These are phyloP conservation scores for Tylopilus sp. DNA, from an alignment of 768 basidiomycete genomes.

Conservation along the genomic window DNA sequence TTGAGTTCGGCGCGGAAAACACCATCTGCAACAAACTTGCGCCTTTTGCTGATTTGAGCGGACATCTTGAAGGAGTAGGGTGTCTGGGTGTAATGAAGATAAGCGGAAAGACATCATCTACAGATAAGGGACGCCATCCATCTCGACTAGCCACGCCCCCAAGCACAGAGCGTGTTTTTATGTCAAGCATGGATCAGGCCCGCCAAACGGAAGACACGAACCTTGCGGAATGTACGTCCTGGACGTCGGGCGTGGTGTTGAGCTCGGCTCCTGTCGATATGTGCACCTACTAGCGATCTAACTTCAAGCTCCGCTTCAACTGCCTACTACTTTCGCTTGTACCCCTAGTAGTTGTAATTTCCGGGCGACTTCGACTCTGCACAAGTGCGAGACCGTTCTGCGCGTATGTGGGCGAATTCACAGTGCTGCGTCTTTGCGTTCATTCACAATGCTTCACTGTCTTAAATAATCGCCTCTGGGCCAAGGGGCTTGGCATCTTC, in stretches of 20 bases:
- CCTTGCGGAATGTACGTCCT: conserved; percentile 22
- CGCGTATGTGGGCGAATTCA: too few relatives aligned
- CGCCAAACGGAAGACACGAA: conserved; percentile 13
- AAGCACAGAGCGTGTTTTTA: not conserved
- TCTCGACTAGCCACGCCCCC: conserved; percentile 3
- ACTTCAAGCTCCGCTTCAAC: conserved; percentile 25
- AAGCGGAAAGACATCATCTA: conserved; percentile 21
- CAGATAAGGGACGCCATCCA: conserved; percentile 18
- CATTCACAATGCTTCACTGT: not conserved
- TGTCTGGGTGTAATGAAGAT: conserved; percentile 19
- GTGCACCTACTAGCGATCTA: conserved; percentile 6
- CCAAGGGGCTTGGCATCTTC: not conserved
- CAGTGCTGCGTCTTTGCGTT: not conserved
- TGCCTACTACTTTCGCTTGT: conserved; percentile 1
- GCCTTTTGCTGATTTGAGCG: conserved; percentile 92
- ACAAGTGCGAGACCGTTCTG: not conserved
- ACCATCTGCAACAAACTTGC: conserved; percentile 98
- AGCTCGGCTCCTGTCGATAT: conserved; percentile 15
- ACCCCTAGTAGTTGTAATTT: conserved; percentile 12
- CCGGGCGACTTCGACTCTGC: too few relatives aligned
- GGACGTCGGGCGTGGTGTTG: conserved; percentile 17
- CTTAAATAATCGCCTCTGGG: not conserved
- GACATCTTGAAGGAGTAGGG: conserved; percentile 54
- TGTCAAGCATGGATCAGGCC: not conserved
- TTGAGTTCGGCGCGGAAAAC: conserved; percentile 99